phyloP scores from a whole-genome alignment of 768 basidiomycete species.

The Boletus tomentosulus region DNA sequence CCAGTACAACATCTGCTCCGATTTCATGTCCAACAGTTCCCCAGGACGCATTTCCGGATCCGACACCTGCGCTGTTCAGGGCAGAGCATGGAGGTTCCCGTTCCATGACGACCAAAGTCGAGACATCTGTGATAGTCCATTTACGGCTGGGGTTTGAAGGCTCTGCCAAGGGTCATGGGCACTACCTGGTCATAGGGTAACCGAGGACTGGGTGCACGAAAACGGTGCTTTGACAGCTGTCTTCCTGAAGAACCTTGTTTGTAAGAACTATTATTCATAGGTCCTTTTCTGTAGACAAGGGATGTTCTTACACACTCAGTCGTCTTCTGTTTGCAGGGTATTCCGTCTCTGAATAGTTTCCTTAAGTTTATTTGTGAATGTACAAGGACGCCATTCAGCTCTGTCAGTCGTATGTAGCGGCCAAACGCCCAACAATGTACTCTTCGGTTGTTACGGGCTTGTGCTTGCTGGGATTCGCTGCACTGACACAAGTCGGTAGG shows the following conservation, averaged over 20 bases:
- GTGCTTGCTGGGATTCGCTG: constrained; percentile 57
- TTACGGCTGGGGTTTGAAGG: no score
- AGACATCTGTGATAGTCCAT: no score
- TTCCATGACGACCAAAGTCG: no score
- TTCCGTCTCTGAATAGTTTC: neutral
- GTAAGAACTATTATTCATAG: neutral
- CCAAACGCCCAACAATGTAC: constrained; percentile 71
- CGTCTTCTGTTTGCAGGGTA: no score
- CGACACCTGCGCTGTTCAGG: no score
- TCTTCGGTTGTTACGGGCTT: constrained; percentile 66
- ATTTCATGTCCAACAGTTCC: no score
- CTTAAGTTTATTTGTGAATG: neutral
- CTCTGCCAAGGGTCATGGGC: neutral
- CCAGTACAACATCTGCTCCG: no score
- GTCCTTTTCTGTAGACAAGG: neutral
- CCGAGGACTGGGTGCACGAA: constrained; percentile 5
- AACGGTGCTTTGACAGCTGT: constrained; percentile 15
- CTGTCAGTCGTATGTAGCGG: constrained; percentile 54
- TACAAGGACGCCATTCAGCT: neutral
- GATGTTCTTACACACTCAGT: neutral
- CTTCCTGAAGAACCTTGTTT: constrained; percentile 8
- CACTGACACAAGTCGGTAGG: constrained; percentile 52
- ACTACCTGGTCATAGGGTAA: constrained; percentile 8
- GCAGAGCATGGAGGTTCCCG: no score
- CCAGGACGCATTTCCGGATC: no score